Conservation (phyloP, 176 grass and related monocot genomes). For the Zea luxurians region DNA sequence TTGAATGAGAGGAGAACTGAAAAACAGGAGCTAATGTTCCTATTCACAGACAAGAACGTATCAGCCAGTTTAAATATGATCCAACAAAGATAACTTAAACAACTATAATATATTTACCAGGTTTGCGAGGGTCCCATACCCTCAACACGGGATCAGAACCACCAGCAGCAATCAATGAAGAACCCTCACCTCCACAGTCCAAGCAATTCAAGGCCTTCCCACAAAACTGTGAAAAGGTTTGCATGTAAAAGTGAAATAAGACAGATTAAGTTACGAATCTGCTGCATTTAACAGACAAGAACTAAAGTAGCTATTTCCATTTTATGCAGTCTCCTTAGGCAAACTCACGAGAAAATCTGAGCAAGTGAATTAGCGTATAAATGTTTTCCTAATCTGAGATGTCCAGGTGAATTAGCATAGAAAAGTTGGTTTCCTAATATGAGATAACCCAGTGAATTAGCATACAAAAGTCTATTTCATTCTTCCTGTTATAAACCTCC, state of each 20-base stretch:
- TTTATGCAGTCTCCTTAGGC: neutral
- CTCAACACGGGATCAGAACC: slow-evolving; percentile 82
- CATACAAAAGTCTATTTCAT: neutral
- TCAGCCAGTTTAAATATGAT: slow-evolving; percentile 18
- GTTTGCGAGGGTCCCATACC: slow-evolving; percentile 97
- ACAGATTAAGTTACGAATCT: neutral
- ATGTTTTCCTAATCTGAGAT: neutral
- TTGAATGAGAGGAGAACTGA: slow-evolving; percentile 89
- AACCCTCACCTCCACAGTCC: slow-evolving; percentile 82
- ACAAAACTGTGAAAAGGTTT: slow-evolving; percentile 57
- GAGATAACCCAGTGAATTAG: neutral
- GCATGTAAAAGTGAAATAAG: slow-evolving; percentile 20
- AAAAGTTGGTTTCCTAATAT: neutral
- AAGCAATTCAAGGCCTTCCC: slow-evolving; percentile 92
- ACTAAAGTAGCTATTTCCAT: neutral
- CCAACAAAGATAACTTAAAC: slow-evolving; percentile 17
- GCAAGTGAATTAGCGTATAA: neutral
- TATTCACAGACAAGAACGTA: slow-evolving; percentile 41
- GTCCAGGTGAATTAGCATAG: neutral
- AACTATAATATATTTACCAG: slow-evolving; percentile 59
- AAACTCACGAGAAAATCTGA: neutral
- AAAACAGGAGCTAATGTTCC: slow-evolving; percentile 87
- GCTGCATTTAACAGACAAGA: neutral
- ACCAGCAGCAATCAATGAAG: slow-evolving; percentile 78
- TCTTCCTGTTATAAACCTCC: neutral